Evolutionary conservation across 257 asterid genomes (phyloP), one percentile per base, ranked within the genome.

Genomic region (Voacanga thouarsii): DNA sequence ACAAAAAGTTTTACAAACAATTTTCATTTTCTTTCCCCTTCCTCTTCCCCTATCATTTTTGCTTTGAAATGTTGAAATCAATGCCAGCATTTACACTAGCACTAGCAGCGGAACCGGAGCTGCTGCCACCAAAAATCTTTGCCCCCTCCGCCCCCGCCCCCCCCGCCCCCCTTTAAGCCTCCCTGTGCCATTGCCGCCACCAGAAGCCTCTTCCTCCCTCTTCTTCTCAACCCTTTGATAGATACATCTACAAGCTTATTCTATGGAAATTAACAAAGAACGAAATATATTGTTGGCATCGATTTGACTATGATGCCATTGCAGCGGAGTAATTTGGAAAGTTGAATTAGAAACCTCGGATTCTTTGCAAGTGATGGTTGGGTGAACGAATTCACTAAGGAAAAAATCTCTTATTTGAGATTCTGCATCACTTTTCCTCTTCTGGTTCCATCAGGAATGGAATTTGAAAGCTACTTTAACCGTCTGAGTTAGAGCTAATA

Each of bases 251-350:
- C 21, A 6, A 55, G 18, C 1, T 50, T 56, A 14, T 39, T 78
- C 72, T 47, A 70, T 14, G 33, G 33, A 47, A 41, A 81, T 64
- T 37, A 18, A 69, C 72, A 71, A 76, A 74, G 79, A 49, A 30
- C 45, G 73, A 41, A 26, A 73, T 47, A 71, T 87, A 93, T 96
- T 97, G 71, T 83, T 87, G 55, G 89, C 83, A 84, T 94, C 91
- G 55, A 86, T 84, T 80, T 92, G 94, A 64, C 92, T 88, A 78
- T 89, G 97, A 88, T 87, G 94, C 96, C 94, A 92, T 77, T 94
- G 94, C 88, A 89, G 68, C 86, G 88, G 91, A 84, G 95, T 88
- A 59, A 88, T 87, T 65, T 90, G 91, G 84, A 89, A 85, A 39
- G 91, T 87, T 61, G 91, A 88, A 79, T 86, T 88, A 21, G 94